Percentiles rank a stretch among this genome's conserved stretches.
Conservation (phyloP, 2,329 filamentous ascomycete species). For the Penicillium palitans region DNA sequence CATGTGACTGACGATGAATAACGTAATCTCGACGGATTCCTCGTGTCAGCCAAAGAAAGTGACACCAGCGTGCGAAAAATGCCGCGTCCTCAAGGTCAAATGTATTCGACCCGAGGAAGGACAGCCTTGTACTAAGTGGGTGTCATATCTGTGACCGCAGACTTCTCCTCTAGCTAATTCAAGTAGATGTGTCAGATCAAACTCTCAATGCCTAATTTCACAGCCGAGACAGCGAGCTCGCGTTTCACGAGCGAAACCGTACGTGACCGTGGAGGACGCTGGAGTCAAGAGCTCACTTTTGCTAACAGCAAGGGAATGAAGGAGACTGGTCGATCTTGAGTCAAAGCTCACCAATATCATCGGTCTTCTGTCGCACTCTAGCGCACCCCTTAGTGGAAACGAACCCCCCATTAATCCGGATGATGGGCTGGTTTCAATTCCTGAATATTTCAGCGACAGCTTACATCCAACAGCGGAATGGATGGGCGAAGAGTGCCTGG, state of each 20-base stretch:
- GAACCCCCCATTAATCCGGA: not conserved
- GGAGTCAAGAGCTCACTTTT: not conserved
- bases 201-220: conserved; percentile 15
- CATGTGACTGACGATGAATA: not conserved
- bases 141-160: not conserved
- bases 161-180: conserved; percentile 2
- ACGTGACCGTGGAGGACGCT: conserved; percentile 4
- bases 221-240: conserved; percentile 16
- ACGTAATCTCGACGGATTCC: conserved; percentile 12
- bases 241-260: conserved; percentile 14
- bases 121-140: conserved; percentile 19
- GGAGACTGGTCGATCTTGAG: conserved; percentile 14
- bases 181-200: conserved; percentile 21
- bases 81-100: conserved; percentile 23
- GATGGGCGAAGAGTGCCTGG: not conserved
- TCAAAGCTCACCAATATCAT: conserved; percentile 17
- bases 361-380: conserved; percentile 15
- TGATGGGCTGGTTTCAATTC: not conserved
- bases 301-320: conserved; percentile 11
- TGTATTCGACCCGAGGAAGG: conserved; percentile 15
- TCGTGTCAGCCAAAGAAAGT: conserved; percentile 13
- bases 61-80: conserved; percentile 22
- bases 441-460: not conserved
- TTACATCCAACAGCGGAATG: not conserved
- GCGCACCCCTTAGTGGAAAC: not conserved